phyloP scores from a whole-genome alignment of 2,329 filamentous ascomycete genomes.

The Colletotrichum viniferum region DNA sequence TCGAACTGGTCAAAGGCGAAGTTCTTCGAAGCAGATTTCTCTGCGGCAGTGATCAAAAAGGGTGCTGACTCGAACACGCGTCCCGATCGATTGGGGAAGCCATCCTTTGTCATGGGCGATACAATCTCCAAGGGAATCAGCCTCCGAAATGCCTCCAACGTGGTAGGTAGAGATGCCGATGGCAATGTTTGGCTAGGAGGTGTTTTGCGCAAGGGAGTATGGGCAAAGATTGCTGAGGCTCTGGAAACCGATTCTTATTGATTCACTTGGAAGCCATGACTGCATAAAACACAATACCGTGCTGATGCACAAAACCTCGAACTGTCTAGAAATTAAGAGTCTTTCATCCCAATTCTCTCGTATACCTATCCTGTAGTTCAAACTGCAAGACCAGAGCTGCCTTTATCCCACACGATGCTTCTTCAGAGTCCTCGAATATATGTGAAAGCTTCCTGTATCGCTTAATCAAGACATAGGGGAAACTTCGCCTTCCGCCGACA shows the following conservation, averaged over 20 bases:
- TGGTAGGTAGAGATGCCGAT: not conserved
- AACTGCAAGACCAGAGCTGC: not conserved
- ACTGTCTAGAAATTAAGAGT: not conserved
- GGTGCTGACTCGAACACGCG: not conserved
- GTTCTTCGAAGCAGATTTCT: constrained; percentile 41
- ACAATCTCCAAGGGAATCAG: not conserved
- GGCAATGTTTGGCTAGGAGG: not conserved
- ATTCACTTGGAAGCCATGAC: not conserved
- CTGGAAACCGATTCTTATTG: not conserved
- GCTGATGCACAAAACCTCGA: not conserved
- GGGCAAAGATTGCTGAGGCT: not conserved
- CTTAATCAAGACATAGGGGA: not conserved
- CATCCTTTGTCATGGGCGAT: not conserved
- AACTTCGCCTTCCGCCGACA: not conserved
- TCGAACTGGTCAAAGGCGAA: constrained; percentile 42
- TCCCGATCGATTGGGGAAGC: not conserved
- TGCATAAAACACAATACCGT: not conserved
- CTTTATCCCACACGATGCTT: not conserved
- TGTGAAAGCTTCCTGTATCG: not conserved
- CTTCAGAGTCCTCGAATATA: not conserved
- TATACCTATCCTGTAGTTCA: not conserved
- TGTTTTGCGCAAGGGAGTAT: not conserved
- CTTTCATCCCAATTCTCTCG: not conserved
- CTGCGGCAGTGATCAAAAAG: constrained; percentile 25
- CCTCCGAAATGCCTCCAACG: not conserved